These are phyloP conservation scores for Astragalus glycyphyllos DNA, from an alignment of 306 rosid genomes.

Conservation along the genomic window DNA sequence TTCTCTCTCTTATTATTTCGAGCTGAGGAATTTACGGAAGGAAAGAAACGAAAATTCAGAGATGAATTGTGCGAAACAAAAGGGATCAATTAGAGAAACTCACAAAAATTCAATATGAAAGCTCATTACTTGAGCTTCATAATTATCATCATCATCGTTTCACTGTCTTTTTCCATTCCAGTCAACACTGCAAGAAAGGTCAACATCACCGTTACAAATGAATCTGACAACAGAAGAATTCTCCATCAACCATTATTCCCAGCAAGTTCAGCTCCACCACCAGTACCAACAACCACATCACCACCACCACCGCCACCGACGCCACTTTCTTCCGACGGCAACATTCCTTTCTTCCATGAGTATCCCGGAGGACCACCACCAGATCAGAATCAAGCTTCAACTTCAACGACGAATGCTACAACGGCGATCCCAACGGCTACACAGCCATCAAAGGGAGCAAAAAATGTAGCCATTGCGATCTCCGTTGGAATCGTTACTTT, in stretches of 20 bases:
- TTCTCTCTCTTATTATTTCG: constrained; percentile 20
- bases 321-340: constrained; percentile 42
- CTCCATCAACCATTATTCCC: constrained; percentile 90
- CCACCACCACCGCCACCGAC: constrained; percentile 49
- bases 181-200: constrained; percentile 32
- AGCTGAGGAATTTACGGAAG: constrained; percentile 42
- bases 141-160: constrained; percentile 23
- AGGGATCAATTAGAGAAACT: constrained; percentile 40
- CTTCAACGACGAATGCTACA: constrained; percentile 45
- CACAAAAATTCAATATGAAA: constrained; percentile 61
- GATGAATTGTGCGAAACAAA: constrained; percentile 56
- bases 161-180: constrained; percentile 37
- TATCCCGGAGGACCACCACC: constrained; percentile 57
- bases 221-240: constrained; percentile 56
- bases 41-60: constrained; percentile 42
- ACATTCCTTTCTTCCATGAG: constrained; percentile 82
- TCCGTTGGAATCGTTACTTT: constrained; percentile 91
- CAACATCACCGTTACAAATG: constrained; percentile 25
- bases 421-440: constrained; percentile 71
- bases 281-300: constrained; percentile 43
- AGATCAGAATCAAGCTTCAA: constrained; percentile 61
- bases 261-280: constrained; percentile 67
- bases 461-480: constrained; percentile 78
- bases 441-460: constrained; percentile 73
- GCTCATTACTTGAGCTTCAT: constrained; percentile 47